Evolutionary conservation across 495 filamentous ascomycete species (phyloP), one percentile per base, ranked within the genome.

Genomic region (Annulohypoxylon bovei): DNA sequence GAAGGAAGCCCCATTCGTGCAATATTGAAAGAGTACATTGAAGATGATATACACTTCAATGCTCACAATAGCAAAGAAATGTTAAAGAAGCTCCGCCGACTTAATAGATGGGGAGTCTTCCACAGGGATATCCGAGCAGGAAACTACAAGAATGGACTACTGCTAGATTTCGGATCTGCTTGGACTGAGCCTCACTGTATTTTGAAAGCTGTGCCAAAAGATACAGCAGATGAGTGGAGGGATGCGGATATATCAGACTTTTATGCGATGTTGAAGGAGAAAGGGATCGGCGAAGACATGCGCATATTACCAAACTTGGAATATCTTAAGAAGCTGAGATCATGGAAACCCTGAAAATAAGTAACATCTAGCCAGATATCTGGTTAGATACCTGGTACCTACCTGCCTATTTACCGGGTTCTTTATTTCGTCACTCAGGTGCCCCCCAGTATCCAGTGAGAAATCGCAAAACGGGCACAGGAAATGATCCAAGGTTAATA

Each of bases 181-280:
- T 46, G 42, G 42, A 46, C 42, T 8, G 42, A 46, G 42, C 42
- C 42, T 46, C 42, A 46, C 20, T 46, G 42, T 23, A 46, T 46
- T 23, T 22, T 46, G 42, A 46, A 46, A 46, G 20, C 16, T 9
- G 42, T 46, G 6, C 20, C 42, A 5, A 46, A 23, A 9, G 42
- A 46, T 46, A n/a, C 9, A 3, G 42, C 42, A n/a, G 42, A 46
- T 8, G 20, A 23, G 42, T 46, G 42, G 42, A 46, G 8, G 42
- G 12, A 46, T 6, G 18, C 42, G 2, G 42, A 46, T 16, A 23
- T 46, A 1, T 8, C 42, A 9, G 4, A 46, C 16, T 46, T 46
- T 23, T 6, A 20, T 46, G 16, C 16, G 18, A 46, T 46, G 42
- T 23, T 46, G 18, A 9, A 46, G 20, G 42, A 23, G 16, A 23